These are phyloP conservation scores for Phyllosticta citriasiana DNA, from an alignment of 2,329 filamentous ascomycete species.

Conservation along the genomic window DNA sequence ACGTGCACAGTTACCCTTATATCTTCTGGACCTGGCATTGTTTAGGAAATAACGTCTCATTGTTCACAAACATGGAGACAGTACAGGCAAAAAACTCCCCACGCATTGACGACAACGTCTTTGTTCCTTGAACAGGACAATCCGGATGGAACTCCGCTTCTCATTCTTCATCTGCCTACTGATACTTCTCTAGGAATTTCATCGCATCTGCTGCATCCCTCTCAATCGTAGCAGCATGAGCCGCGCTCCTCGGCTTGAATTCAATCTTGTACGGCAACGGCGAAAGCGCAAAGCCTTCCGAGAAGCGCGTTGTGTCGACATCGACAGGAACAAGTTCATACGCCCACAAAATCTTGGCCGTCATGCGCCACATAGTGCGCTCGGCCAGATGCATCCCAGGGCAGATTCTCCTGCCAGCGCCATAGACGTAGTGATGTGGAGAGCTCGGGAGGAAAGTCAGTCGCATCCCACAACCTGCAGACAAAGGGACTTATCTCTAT, in stretches of 20 bases:
- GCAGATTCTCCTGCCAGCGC: slow-evolving; percentile 20
- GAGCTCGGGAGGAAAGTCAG: not conserved
- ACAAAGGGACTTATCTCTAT: slow-evolving; percentile 17
- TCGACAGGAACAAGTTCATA: slow-evolving; percentile 15
- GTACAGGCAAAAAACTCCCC: no score
- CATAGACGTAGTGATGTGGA: slow-evolving; percentile 17
- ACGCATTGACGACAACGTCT: not conserved
- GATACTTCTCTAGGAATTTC: slow-evolving; percentile 16
- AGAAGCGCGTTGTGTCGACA: slow-evolving; percentile 21
- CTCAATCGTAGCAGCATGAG: slow-evolving; percentile 23
- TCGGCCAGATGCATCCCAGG: slow-evolving; percentile 23
- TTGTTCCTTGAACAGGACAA: no score
- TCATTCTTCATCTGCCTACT: slow-evolving; percentile 7
- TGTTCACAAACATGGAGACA: no score
- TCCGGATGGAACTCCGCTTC: no score
- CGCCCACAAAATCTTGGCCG: slow-evolving; percentile 17
- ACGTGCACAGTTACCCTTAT: no score
- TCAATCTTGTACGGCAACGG: slow-evolving; percentile 25
- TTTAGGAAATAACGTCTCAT: no score
- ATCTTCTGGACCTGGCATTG: no score
- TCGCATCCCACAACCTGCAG: not conserved
- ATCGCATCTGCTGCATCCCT: slow-evolving; percentile 21
- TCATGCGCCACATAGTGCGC: slow-evolving; percentile 15
- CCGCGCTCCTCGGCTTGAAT: slow-evolving; percentile 20
- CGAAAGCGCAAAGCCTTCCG: slow-evolving; percentile 25